These are phyloP conservation scores for Ceratocystis ficicola DNA, from an alignment of 2,329 filamentous ascomycete species.

Conservation along the genomic window DNA sequence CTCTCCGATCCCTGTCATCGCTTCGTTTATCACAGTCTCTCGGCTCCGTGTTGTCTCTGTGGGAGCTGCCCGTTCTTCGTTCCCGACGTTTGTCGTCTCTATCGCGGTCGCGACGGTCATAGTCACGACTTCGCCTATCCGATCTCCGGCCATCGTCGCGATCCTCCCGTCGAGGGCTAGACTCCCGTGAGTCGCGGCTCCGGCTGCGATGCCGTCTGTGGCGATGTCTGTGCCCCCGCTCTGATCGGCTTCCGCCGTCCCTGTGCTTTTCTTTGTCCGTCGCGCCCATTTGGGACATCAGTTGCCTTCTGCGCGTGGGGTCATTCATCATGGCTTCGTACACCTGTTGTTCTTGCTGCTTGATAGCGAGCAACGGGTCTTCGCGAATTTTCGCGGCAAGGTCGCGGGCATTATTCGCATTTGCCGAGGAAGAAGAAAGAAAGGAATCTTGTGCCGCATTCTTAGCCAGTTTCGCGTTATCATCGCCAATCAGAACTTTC, in stretches of 20 bases:
- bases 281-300: conserved; percentile 53
- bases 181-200: conserved; percentile 16
- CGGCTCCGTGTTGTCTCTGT: conserved; percentile 5
- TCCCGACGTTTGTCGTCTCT: conserved; percentile 12
- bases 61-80: not conserved
- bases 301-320: conserved; percentile 52
- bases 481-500: conserved; percentile 62
- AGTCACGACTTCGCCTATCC: conserved; percentile 15
- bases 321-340: conserved; percentile 73
- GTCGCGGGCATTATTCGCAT: conserved; percentile 64
- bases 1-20: conserved; percentile 1
- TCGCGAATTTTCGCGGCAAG: conserved; percentile 76
- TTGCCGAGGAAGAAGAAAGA: conserved; percentile 40
- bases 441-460: conserved; percentile 48
- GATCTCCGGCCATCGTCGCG: conserved; percentile 13
- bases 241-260: conserved; percentile 23
- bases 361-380: conserved; percentile 86
- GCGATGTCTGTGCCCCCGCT: conserved; percentile 30
- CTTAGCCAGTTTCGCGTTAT: conserved; percentile 72
- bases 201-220: conserved; percentile 16
- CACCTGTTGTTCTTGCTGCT: conserved; percentile 74
- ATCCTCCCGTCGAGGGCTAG: conserved; percentile 11
- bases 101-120: conserved; percentile 7
- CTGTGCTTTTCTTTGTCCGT: conserved; percentile 31
- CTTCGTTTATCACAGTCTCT: not conserved